phyloP scores from a whole-genome alignment of 345 rosid species.

The Eucalyptus regnans region DNA sequence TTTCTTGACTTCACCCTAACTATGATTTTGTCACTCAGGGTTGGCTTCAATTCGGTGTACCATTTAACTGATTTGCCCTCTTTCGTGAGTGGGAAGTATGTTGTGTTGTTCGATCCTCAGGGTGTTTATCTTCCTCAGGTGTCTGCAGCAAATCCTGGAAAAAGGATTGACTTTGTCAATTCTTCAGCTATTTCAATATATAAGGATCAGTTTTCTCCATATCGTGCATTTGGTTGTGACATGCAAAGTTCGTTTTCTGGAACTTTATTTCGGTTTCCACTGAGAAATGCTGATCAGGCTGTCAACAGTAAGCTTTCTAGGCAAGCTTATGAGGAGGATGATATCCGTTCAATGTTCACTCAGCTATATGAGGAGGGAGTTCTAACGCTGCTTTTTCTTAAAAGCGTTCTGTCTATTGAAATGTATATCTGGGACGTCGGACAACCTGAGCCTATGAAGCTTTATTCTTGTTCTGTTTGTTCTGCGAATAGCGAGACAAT shows the following conservation, averaged over 20 bases:
- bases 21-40: slow-evolving; percentile 24
- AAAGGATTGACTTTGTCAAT: slow-evolving; percentile 72
- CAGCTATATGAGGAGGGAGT: slow-evolving; percentile 79
- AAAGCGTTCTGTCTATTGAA: slow-evolving; percentile 59
- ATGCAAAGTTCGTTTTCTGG: slow-evolving; percentile 64
- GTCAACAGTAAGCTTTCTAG: slow-evolving; percentile 72
- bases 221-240: slow-evolving; percentile 85
- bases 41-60: slow-evolving; percentile 93
- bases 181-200: slow-evolving; percentile 61
- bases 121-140: slow-evolving; percentile 75
- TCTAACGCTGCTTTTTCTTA: slow-evolving; percentile 70
- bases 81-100: slow-evolving; percentile 81
- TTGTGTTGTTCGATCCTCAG: slow-evolving; percentile 88
- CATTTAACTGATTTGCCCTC: slow-evolving; percentile 95
- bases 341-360: slow-evolving; percentile 53
- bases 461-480: slow-evolving; percentile 50
- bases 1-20: neutral
- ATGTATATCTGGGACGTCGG: slow-evolving; percentile 76
- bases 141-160: slow-evolving; percentile 86
- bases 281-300: slow-evolving; percentile 77
- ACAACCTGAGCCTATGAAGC: slow-evolving; percentile 54
- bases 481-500: slow-evolving; percentile 34
- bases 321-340: slow-evolving; percentile 61
- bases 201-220: slow-evolving; percentile 77
- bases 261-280: slow-evolving; percentile 84